Evolutionary conservation across 768 basidiomycete species (phyloP).

Genomic region (Leccinum barrowsii): DNA sequence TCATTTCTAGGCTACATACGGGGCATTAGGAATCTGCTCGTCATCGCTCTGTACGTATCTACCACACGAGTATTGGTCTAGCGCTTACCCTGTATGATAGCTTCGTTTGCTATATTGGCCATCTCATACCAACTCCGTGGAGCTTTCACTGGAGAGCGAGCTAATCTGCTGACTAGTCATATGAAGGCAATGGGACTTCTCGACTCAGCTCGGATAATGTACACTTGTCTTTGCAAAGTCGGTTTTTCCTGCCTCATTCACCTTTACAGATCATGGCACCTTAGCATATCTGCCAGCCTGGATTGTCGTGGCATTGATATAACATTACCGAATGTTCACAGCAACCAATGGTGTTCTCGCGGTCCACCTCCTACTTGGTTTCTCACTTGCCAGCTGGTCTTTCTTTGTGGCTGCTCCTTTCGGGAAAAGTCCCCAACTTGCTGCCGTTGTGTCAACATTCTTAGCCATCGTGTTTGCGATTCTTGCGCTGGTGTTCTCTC

Average conservation of each 20-base stretch:
- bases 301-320: slow-evolving; percentile 61
- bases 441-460: no score
- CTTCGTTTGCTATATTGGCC: slow-evolving; percentile 65
- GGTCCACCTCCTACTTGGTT: no score
- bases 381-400: no score
- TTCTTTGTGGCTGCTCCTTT: no score
- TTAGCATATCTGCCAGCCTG: slow-evolving; percentile 73
- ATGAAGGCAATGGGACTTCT: slow-evolving; percentile 79
- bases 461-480: no score
- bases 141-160: slow-evolving; percentile 62
- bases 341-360: slow-evolving; percentile 54
- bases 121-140: slow-evolving; percentile 79
- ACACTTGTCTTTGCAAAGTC: slow-evolving; percentile 13
- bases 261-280: slow-evolving; percentile 55
- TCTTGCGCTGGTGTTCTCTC: no score
- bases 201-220: slow-evolving; percentile 66
- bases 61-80: background rate
- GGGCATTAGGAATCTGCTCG: slow-evolving; percentile 58
- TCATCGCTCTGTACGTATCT: slow-evolving; percentile 57
- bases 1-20: slow-evolving; percentile 55
- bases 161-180: slow-evolving; percentile 60
- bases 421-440: no score
- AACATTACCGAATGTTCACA: slow-evolving; percentile 64
- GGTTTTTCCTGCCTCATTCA: background rate
- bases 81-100: slow-evolving; percentile 30